Conservation (phyloP, 2,329 filamentous ascomycete genomes). For the Sclerotinia borealis region DNA sequence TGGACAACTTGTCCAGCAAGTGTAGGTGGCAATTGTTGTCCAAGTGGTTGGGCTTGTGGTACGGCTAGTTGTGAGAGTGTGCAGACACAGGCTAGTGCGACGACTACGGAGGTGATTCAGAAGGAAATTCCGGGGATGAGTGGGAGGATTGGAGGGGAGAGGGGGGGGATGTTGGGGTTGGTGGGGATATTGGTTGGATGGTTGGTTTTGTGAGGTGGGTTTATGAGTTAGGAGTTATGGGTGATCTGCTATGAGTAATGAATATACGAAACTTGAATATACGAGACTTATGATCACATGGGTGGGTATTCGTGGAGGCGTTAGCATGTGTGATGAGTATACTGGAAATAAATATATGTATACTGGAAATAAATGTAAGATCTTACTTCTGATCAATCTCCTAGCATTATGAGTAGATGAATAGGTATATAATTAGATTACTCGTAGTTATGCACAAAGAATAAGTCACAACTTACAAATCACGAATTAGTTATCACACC, state of each 20-base stretch:
- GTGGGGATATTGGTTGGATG: not conserved
- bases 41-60: slow-evolving; percentile 68
- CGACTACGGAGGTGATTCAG: slow-evolving; percentile 39
- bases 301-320: too few species aligned
- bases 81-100: slow-evolving; percentile 48
- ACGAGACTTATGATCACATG: too few species aligned
- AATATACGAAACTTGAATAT: too few species aligned
- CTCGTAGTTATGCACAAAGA: too few species aligned
- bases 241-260: not conserved
- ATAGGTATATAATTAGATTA: too few species aligned
- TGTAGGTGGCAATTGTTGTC: slow-evolving; percentile 78
- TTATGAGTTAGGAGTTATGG: not conserved
- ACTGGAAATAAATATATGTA: too few species aligned
- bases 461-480: too few species aligned
- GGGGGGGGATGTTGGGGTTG: slow-evolving; percentile 2
- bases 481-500: too few species aligned
- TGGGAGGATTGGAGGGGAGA: not conserved
- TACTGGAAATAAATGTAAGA: too few species aligned
- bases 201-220: not conserved
- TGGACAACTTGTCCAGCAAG: slow-evolving; percentile 68
- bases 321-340: too few species aligned
- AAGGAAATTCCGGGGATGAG: slow-evolving; percentile 24
- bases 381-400: too few species aligned
- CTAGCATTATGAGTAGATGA: too few species aligned
- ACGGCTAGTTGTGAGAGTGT: slow-evolving; percentile 61